These are phyloP conservation scores for Lizanozyma gosingica DNA, from an alignment of 1,139 yeast genomes.

Conservation along the genomic window DNA sequence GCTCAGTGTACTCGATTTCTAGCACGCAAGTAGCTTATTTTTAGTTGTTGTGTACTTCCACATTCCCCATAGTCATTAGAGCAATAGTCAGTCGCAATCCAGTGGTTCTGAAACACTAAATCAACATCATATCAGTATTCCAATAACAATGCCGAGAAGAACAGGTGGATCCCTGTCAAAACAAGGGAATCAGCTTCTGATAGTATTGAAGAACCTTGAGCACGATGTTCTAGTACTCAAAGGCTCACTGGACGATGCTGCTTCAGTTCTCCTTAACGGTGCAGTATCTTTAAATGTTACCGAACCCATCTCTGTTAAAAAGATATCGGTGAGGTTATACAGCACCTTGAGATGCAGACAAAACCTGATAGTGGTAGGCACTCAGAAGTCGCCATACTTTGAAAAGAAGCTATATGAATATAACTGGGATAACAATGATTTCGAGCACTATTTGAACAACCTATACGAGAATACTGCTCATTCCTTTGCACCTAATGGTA, in stretches of 20 bases:
- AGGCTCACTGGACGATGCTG: constrained; percentile 71
- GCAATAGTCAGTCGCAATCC: too few species aligned
- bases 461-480: constrained; percentile 19
- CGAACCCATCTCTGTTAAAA: constrained; percentile 67
- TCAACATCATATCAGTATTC: too few species aligned
- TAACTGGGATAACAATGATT: constrained; percentile 63
- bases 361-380: constrained; percentile 43
- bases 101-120: too few species aligned
- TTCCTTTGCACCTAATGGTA: constrained; percentile 2
- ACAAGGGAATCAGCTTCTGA: not conserved
- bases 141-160: not conserved
- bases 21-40: too few species aligned
- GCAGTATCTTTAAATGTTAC: constrained; percentile 65
- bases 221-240: constrained; percentile 76
- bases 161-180: not conserved
- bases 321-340: constrained; percentile 51
- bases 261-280: constrained; percentile 70
- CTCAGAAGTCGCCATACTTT: constrained; percentile 45
- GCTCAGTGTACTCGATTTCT: too few species aligned
- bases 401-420: constrained; percentile 67
- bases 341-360: constrained; percentile 54
- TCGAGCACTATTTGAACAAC: constrained; percentile 23
- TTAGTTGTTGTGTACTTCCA: too few species aligned
- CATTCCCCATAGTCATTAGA: too few species aligned
- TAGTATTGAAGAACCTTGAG: constrained; percentile 45